Base-by-base conservation (phyloP, 305 asterid genomes). In the Fraxinus latifolia region DNA sequence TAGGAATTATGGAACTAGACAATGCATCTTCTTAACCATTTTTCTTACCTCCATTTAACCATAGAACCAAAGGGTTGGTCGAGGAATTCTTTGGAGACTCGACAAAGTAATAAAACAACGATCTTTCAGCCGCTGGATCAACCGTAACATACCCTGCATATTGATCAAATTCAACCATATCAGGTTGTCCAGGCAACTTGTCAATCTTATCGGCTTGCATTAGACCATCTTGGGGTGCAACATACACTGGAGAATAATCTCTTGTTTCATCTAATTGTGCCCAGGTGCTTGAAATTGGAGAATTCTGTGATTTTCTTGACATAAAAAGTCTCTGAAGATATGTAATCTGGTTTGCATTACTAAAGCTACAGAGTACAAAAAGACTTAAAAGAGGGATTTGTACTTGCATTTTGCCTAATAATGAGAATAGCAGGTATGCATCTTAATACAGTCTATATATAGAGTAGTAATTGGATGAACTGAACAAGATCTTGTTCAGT, bases 71-170 rank as follows among this genome's bases (percentile, higher is more conserved):
- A 71, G 94, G 96, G 55, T 84, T 87, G 44, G 82, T 67, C 19
- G 89, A 80, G n/a, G 90, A 70, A 67, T 87, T 81, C 12, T 77
- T 76, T 3, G 84, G 81, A 8, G 91, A 88, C 82, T 92, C 94
- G 8, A 78, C 85, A 31, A 92, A 89, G 62, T 90, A 91, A 78
- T 91, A 92, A 34, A 84, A 92, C 25, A 87, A 74, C 1, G 91
- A 89, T 55, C 89, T 79, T 7, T 91, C 93, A 8, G 89, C 91
- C 9, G n/a, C 36, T 2, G 85, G 87, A 77, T 90, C 88, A 5
- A 92, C 89, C 0, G 94, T 91, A 12, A 91, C 91, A 78, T 90
- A 89, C 0, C 97, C 94, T 25, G 94, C 79, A 79, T 89, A 92
- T 47, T 92, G 97, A 77, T 84, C 86, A 47, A 92, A 91, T 39